phyloP scores from a whole-genome alignment of 1,284 basidiomycete species.

The Psilocybe mexicana region DNA sequence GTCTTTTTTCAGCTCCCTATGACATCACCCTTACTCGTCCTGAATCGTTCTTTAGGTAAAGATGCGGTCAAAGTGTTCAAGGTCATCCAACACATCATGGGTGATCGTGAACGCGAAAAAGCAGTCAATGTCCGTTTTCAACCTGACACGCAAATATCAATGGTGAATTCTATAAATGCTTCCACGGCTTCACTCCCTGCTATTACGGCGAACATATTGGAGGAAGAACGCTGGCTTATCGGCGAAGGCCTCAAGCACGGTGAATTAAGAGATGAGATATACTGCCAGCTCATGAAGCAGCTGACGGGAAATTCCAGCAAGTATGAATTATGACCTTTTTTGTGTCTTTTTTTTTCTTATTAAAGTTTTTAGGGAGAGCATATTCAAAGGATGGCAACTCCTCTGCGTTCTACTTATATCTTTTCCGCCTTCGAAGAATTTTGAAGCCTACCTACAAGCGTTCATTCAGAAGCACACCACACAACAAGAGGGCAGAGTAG shows the following conservation, averaged over 20 bases:
- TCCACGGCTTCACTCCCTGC: conserved; percentile 55
- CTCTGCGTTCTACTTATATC: conserved; percentile 85
- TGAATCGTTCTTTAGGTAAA: conserved; percentile 65
- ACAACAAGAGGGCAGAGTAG: conserved; percentile 73
- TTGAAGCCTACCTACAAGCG: conserved; percentile 76
- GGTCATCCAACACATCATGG: conserved; percentile 89
- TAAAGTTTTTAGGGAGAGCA: conserved; percentile 60
- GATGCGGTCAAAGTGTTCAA: conserved; percentile 86
- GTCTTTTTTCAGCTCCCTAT: conserved; percentile 53
- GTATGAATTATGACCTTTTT: conserved; percentile 40
- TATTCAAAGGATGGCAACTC: conserved; percentile 90
- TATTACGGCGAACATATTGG: conserved; percentile 51
- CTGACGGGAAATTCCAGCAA: conserved; percentile 78
- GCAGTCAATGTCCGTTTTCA: conserved; percentile 47
- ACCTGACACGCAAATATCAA: conserved; percentile 38
- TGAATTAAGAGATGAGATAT: conserved; percentile 89
- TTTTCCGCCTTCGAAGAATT: conserved; percentile 90
- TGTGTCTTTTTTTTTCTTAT: conserved; percentile 2
- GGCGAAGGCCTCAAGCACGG: conserved; percentile 74
- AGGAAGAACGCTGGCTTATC: conserved; percentile 87
- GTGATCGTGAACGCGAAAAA: conserved; percentile 78
- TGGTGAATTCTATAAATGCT: conserved; percentile 45
- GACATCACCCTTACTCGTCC: conserved; percentile 69
- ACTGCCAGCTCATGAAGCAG: conserved; percentile 91
- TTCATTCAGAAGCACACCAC: conserved; percentile 74